Evolutionary conservation across 2,329 filamentous ascomycete species (phyloP).

Genomic region (Trichoderma atrobrunneum): DNA sequence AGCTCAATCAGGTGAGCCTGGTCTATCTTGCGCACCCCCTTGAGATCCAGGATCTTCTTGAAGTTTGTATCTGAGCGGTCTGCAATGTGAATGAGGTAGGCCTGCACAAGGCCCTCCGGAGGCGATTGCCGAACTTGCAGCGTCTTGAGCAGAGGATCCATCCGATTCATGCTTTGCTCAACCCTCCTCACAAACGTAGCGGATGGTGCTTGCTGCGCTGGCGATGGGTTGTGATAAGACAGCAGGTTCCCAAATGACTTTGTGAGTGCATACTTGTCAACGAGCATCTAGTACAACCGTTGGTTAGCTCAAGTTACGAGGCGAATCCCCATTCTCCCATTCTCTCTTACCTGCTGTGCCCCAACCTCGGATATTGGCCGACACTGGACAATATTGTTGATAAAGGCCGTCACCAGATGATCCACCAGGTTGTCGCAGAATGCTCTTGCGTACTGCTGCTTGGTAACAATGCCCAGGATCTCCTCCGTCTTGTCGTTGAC

Average conservation of each 20-base stretch:
- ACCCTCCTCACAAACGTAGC: constrained; percentile 80
- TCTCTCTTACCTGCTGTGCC: constrained; percentile 72
- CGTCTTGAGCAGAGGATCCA: constrained; percentile 92
- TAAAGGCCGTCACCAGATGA: constrained; percentile 73
- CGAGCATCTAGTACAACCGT: constrained; percentile 66
- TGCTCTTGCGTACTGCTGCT: constrained; percentile 89
- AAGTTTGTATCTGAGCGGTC: constrained; percentile 95
- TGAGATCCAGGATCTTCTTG: constrained; percentile 91
- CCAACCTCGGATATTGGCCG: constrained; percentile 89
- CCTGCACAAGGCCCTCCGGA: constrained; percentile 90
- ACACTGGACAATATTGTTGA: constrained; percentile 82
- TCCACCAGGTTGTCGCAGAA: constrained; percentile 98
- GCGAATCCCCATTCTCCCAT: neutral
- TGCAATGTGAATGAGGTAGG: constrained; percentile 94
- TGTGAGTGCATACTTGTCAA: constrained; percentile 89
- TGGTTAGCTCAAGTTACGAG: neutral
- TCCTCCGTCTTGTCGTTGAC: constrained; percentile 71
- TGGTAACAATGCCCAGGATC: constrained; percentile 73
- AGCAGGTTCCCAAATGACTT: constrained; percentile 73
- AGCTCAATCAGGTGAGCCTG: constrained; percentile 81
- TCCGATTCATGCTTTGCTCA: constrained; percentile 75
- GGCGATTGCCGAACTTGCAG: constrained; percentile 90
- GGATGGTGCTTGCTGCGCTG: constrained; percentile 41
- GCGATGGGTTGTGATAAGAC: constrained; percentile 55
- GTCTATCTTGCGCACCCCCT: constrained; percentile 83